Base-by-base conservation (phyloP, 495 filamentous ascomycete genomes). In the Chaetomium cochliodes region DNA sequence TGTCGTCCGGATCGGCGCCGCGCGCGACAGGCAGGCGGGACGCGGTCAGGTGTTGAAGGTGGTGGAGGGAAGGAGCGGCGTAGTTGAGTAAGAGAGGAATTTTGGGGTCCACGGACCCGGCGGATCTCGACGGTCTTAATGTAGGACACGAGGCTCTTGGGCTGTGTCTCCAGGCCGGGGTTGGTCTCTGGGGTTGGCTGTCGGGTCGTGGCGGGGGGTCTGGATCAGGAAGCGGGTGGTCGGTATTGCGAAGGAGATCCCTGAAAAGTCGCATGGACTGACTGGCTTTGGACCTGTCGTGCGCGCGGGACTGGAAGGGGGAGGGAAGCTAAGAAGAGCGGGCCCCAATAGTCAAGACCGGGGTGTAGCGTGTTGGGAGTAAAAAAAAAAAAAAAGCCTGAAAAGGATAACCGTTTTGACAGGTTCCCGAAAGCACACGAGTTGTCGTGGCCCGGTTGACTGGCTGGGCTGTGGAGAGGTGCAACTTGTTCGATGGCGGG, bases 51-150 rank as follows among this genome's bases (percentile, higher is more conserved):
- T 11, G 56, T 13, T 52, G 37, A 46, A 46, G 56, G 54, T 37
- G 20, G 47, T 25, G 26, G 28, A 22, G 22, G 49, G 54, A n/a
- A 64, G 46, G 58, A 28, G 57, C 57, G 60, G 54, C 46, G 44
- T 7, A 22, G 50, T 23, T 51, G 55, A 61, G 57, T n/a, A 62
- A 47, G 52, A 41, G 37, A 26, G 42, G 57, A 67, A 49, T 61
- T 64, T 58, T 64, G 65, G 60, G 65, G 65, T 67, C 61, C 57
- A 58, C 61, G 65, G 65, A 57, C 44, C 61, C 57, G 56, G 61
- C 52, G 57, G 65, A 52, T 33, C 42, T 52, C 46, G 56, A 62
- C 37, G 51, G 37, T 28, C 47, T 54, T 67, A 61, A 49, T 52
- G 60, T 44, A 39, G 41, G 60, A 44, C 39, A 62, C 42, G 50